Evolutionary conservation across 805 yeast species (phyloP).

Genomic region (Saturnispora zaruensis): DNA sequence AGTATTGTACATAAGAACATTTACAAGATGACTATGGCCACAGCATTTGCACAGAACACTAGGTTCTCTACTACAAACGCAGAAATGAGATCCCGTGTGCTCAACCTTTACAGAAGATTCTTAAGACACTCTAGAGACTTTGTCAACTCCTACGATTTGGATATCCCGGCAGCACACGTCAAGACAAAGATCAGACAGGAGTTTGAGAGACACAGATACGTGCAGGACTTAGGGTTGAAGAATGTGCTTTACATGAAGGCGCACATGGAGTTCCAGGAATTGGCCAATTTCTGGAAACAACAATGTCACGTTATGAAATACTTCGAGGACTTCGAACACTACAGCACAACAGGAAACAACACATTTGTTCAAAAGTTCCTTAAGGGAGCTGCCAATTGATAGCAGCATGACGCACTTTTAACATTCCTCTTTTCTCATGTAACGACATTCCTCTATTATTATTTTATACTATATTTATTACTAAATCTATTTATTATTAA

Average conservation of each 20-base stretch:
- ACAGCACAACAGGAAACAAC: conserved; percentile 47
- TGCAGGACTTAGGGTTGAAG: conserved; percentile 52
- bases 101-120: conserved; percentile 67
- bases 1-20: neutral
- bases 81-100: conserved; percentile 56
- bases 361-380: conserved; percentile 67
- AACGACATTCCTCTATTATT: conserved; percentile 22
- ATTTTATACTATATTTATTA: conserved; percentile 3
- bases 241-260: conserved; percentile 74
- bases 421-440: conserved; percentile 19
- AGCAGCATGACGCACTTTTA: neutral
- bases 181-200: conserved; percentile 84
- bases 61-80: conserved; percentile 51
- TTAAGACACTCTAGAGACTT: conserved; percentile 44
- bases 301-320: conserved; percentile 75
- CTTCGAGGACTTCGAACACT: conserved; percentile 57
- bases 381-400: conserved; percentile 43
- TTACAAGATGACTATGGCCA: conserved; percentile 49
- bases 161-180: conserved; percentile 68
- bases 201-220: conserved; percentile 76
- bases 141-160: conserved; percentile 60
- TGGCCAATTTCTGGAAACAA: conserved; percentile 86
- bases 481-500: neutral
- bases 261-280: conserved; percentile 85
- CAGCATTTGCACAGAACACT: conserved; percentile 79